A percentile compares a stretch with the other conserved stretches of the same genome.
Evolutionary conservation across 225 moss, liverwort and hornwort genomes (phyloP).

Genomic region (Climacium dendroides): DNA sequence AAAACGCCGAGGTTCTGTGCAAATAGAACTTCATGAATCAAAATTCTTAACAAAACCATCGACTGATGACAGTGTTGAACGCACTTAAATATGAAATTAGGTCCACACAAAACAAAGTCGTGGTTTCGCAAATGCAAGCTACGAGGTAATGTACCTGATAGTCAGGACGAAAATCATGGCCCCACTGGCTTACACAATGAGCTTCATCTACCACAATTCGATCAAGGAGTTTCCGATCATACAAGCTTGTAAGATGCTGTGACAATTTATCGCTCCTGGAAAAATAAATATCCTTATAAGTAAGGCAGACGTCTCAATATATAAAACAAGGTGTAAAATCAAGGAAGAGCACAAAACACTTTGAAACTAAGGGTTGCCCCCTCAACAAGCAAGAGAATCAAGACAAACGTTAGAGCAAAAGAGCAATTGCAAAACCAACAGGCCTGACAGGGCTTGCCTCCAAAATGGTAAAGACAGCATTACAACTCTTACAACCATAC

Average conservation of each 20-base stretch:
- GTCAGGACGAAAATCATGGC: conserved; percentile 98
- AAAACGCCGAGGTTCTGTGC: conserved; percentile 84
- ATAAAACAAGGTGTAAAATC: not conserved
- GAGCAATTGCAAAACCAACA: not conserved
- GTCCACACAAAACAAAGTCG: not conserved
- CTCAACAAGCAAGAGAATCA: not conserved
- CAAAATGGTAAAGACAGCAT: not conserved
- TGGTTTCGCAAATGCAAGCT: not conserved
- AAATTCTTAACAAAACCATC: not conserved
- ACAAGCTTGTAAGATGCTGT: conserved; percentile 70
- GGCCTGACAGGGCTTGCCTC: not conserved
- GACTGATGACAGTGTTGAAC: not conserved
- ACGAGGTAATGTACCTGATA: conserved; percentile 59
- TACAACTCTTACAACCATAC: not conserved
- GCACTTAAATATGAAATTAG: not conserved
- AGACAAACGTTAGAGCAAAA: not conserved
- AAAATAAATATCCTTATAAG: not conserved
- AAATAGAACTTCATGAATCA: not conserved
- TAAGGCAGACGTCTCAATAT: not conserved
- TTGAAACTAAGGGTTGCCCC: not conserved
- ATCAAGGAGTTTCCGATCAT: conserved; percentile 65
- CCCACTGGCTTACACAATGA: conserved; percentile 98
- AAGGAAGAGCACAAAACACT: not conserved
- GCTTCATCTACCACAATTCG: conserved; percentile 96
- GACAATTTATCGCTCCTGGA: conserved; percentile 84